Base-by-base conservation (phyloP, 2,329 filamentous ascomycete species). In the Fusarium xylarioides region DNA sequence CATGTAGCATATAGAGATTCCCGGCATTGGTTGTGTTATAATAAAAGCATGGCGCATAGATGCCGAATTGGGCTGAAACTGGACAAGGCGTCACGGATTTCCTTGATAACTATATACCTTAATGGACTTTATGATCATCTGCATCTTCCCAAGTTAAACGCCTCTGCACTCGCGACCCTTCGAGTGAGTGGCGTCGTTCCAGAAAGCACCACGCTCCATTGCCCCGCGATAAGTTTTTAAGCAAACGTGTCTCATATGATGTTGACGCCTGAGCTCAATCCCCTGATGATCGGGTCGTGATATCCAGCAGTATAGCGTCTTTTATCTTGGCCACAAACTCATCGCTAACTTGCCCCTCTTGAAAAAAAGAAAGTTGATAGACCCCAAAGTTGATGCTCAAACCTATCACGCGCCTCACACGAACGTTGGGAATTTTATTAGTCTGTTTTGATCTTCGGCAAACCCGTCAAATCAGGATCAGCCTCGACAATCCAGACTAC, bases 1-100 rank as follows among this genome's bases (percentile, higher is more conserved):
- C 43, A 70, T 69, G 66, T 65, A 69, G 52, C 66, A 69, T 69
- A 68, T 70, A 69, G 65, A 64, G 58, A 70, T 69, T 69, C 58
- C 40, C 52, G 52, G 52, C 35, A 64, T 55, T 43, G 63, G 50
- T 47, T 49, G 63, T 68, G 44, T 63, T 68, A 63, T 28, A 54
- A 15, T 54, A 69, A 55, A 69, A 69, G 65, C 66, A 65, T 19
- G 65, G 66, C 66, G 65, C 32, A 44, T 69, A 65, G 50, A 58
- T 23, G 65, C 34, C 57, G 58, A 35, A 44, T 47, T 52, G 23
- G 66, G 40, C 21, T 28, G 40, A 47, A 14, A 16, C 4, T 43
- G 53, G 52, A 67, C 28, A 67, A 16, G 66, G 66, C 62, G 66
- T 69, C n/a, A 28, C 7, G 66, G 65, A 18, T 34, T 64, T 38